phyloP scores from a whole-genome alignment of 1,139 yeast genomes.

The Hansenula sp. region DNA sequence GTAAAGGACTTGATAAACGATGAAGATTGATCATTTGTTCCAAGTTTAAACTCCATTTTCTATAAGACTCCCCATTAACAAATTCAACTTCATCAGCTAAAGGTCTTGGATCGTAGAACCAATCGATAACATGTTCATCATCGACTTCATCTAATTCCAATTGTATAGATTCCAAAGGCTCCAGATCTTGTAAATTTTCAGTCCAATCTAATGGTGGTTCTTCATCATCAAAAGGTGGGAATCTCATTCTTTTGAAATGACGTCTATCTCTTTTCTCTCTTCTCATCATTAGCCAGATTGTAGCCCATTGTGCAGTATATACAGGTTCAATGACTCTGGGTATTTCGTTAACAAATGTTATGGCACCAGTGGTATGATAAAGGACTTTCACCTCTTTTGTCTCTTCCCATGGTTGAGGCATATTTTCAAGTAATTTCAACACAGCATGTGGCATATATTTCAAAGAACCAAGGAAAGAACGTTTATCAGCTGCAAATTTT shows the following conservation, averaged over 20 bases:
- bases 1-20: conserved; percentile 65
- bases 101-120: conserved; percentile 83
- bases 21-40: conserved; percentile 64
- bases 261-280: conserved; percentile 87
- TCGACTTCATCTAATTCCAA: conserved; percentile 60
- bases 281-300: conserved; percentile 90
- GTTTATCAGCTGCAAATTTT: conserved; percentile 80
- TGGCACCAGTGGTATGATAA: conserved; percentile 91
- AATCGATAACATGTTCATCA: conserved; percentile 57
- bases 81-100: conserved; percentile 49
- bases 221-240: conserved; percentile 97
- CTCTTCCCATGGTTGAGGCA: conserved; percentile 99
- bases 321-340: conserved; percentile 93
- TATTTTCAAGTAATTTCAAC: conserved; percentile 81
- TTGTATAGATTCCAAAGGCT: conserved; percentile 66
- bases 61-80: conserved; percentile 77
- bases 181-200: conserved; percentile 71
- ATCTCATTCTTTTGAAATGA: conserved; percentile 86
- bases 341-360: conserved; percentile 88
- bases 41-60: conserved; percentile 63
- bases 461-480: conserved; percentile 85
- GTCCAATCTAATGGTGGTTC: conserved; percentile 87
- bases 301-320: conserved; percentile 93
- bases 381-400: conserved; percentile 81
- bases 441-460: conserved; percentile 97